Base-by-base conservation (phyloP, 495 filamentous ascomycete species). In the Wilcoxina mikolae region DNA sequence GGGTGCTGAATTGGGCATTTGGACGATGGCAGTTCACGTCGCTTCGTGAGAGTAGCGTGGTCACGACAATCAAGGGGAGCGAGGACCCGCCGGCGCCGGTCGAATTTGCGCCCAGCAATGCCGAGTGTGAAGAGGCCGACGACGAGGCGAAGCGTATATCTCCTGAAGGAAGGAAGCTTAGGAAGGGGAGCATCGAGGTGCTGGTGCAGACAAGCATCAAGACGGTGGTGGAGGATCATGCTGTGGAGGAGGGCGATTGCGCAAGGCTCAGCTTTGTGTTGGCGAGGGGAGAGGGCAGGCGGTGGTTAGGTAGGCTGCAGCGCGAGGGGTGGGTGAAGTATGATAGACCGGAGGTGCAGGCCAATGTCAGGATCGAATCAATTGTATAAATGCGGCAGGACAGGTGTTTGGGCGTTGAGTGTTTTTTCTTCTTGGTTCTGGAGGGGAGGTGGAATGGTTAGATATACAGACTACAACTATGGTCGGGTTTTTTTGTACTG, bases 1-100 rank as follows among this genome's bases (percentile, higher is more conserved):
- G 88, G 65, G 93, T 95, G 44, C 74, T 98, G 42, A 98, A 98
- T 66, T 96, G 91, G 91, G 93, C 91, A 0, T 98, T 98, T 69
- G 89, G 87, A 4, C 75, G 91, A 17, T 95, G 91, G 91, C 94
- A 78, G 1, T 90, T 85, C 62, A 90, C 88, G 4, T 73, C 74
- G 0, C 70, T 83, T 31, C 66, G 65, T 3, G 66, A 67, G 3
- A 64, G 59, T 0, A 60, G 51, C 25, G 58, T 65, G 23, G 57
- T 56, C 0, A 65, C 61, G 11, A 54, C 44, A 2, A 59, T 60
- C 48, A 52, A 41, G 72, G 73, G 31, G 60, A 70, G 2, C 62
- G 68, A 42, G 56, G 38, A 53, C 17, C 56, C 51, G 18, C 56
- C 61, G 10, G 9, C 65, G 1, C 69, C 71, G 9, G 50, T 64